Base-by-base conservation (phyloP, 352 stramenopile genomes). In the Phytopythium litorale region DNA sequence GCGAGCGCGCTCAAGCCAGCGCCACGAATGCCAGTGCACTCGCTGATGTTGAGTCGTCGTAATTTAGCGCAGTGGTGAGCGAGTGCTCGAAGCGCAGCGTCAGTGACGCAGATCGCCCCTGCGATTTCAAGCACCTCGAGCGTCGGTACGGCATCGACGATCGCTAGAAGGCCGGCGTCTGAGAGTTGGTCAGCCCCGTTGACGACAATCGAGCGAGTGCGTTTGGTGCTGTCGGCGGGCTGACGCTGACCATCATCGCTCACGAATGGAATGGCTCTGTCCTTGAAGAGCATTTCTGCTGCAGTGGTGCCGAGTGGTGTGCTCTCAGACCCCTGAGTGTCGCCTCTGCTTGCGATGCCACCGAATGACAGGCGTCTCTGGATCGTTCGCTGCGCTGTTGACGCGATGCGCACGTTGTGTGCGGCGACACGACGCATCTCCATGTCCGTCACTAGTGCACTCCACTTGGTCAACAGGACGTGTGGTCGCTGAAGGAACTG, bases 111-210 rank as follows among this genome's bases (percentile, higher is more conserved):
- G 8, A 59, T 18, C 13, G 79, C 80, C 7, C 73, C 54, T 3
- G 72, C 77, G 13, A 94, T 81, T 9, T 81, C 77, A 0, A 94
- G 63, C 43, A 73, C 71, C 63, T 90, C 78, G 9, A 94, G 64
- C 0, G 72, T 73, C 7, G 72, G 79, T 0, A 90, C 65, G 3
- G 60, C 68, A 12, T 87, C 61, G 3, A 80, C 80, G 46, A 91
- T 73, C 0, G 78, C 76, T 38, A 73, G 57, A 1, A 94, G 62
- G 0, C 80, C 82, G 13, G 66, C 8, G 42, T 94, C 82, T 1
- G 84, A 91, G 65, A 94, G 85, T 4, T 55, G 32, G 30, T 91
- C 81, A 5, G 81, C 77, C n/a, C 81, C 82, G 55, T 85, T 88
- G 33, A 90, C 68, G 21, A 88, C 55, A 21, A 94, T 70, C 7